These are phyloP conservation scores for Blepharisma stoltei DNA, from an alignment of 73 alveolate species.

Conservation along the genomic window DNA sequence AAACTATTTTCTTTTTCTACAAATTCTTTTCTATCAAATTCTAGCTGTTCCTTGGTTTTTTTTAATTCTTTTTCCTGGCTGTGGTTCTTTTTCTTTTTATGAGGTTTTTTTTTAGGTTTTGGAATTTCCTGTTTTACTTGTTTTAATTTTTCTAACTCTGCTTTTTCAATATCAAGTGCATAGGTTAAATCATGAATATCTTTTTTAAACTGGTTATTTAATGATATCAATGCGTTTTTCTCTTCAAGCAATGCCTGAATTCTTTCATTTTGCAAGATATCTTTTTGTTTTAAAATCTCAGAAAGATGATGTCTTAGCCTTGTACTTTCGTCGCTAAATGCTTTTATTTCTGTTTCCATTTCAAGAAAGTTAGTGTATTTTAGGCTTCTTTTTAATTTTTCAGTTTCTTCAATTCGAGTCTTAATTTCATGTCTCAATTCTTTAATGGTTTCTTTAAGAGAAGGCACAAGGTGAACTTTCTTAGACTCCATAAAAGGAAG, in stretches of 20 bases:
- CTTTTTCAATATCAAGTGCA: neutral
- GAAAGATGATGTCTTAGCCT: slow-evolving; percentile 51
- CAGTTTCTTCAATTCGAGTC: too few relatives aligned
- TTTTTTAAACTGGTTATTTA: slow-evolving; percentile 7
- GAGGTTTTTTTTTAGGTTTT: slow-evolving; percentile 6
- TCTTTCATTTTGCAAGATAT: neutral
- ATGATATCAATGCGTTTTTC: neutral
- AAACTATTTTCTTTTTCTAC: slow-evolving; percentile 5
- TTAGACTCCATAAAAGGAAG: too few relatives aligned
- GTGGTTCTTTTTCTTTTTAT: neutral
- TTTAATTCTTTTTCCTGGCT: neutral
- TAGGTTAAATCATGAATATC: neutral
- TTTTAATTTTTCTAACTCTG: neutral
- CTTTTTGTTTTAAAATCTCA: slow-evolving; percentile 36
- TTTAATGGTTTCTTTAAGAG: too few relatives aligned
- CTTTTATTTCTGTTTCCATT: slow-evolving; percentile 51
- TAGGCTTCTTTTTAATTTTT: too few relatives aligned
- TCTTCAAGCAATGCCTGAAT: neutral
- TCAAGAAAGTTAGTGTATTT: slow-evolving; percentile 21
- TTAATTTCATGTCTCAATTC: too few relatives aligned
- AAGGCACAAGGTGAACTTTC: too few relatives aligned
- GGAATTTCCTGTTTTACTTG: neutral
- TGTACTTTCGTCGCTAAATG: slow-evolving; percentile 58
- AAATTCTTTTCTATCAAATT: neutral
- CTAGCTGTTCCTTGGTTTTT: neutral